Evolutionary conservation across 2,329 filamentous ascomycete genomes (phyloP).

Genomic region (Aspergillus ustus): DNA sequence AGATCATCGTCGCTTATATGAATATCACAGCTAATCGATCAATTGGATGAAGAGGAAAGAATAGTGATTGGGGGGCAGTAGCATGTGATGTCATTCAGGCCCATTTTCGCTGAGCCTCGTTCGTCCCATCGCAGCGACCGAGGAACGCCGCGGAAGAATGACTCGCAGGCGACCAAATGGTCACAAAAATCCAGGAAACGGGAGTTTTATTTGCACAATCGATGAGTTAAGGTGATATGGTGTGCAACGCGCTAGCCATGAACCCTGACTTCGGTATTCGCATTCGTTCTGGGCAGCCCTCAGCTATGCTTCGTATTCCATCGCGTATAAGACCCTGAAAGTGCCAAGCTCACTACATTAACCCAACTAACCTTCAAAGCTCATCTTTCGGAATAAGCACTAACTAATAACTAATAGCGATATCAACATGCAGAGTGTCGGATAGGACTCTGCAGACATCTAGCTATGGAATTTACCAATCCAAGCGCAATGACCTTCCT

Average conservation of each 20-base stretch:
- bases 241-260: neutral
- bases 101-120: neutral
- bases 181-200: too few species aligned
- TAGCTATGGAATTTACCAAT: neutral
- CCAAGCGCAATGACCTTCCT: neutral
- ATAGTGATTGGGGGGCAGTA: neutral
- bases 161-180: neutral
- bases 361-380: neutral
- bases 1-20: neutral
- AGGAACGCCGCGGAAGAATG: neutral
- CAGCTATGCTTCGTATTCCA: neutral
- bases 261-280: neutral
- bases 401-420: neutral
- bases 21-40: neutral
- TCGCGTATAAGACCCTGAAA: neutral
- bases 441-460: neutral
- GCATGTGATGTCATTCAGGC: slow-evolving; percentile 9
- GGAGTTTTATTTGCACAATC: neutral
- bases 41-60: neutral
- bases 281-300: neutral
- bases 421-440: neutral
- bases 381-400: too few species aligned
- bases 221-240: neutral
- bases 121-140: neutral
- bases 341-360: neutral